These are phyloP conservation scores for Rhizophora apiculata DNA, from an alignment of 345 rosid genomes.

Conservation along the genomic window DNA sequence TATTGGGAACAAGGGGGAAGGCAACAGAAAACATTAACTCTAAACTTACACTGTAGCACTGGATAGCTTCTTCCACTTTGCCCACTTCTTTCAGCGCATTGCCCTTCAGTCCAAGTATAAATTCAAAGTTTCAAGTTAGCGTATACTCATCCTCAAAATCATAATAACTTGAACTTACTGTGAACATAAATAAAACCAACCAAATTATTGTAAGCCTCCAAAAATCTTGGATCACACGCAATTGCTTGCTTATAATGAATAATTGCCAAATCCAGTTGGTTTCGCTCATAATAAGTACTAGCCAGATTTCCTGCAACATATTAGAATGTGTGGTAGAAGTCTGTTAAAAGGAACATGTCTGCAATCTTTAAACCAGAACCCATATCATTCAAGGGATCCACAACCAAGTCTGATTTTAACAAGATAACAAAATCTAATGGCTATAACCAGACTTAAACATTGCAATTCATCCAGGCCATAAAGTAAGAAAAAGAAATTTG, in stretches of 20 bases:
- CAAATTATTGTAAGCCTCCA: conserved; percentile 98
- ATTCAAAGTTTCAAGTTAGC: background rate
- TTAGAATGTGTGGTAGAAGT: background rate
- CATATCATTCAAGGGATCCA: background rate
- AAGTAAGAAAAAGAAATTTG: no score
- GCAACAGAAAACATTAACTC: background rate
- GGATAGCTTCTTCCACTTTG: conserved; percentile 87
- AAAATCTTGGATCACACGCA: conserved; percentile 69
- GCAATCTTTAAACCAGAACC: background rate
- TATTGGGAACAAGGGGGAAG: background rate
- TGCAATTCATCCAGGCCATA: no score
- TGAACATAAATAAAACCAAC: conserved; percentile 41
- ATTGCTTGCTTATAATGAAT: conserved; percentile 85
- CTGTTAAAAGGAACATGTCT: background rate
- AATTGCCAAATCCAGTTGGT: conserved; percentile 85
- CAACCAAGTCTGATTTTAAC: no score
- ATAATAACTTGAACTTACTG: no score
- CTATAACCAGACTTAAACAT: no score
- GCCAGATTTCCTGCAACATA: conserved; percentile 76
- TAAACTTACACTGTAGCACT: conserved; percentile 76
- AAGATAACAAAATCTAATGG: no score
- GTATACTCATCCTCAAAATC: no score
- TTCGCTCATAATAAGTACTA: conserved; percentile 79
- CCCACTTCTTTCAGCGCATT: conserved; percentile 95
- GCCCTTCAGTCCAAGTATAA: conserved; percentile 49